Evolutionary conservation across 2,329 filamentous ascomycete genomes (phyloP), one percentile per base, ranked within the genome.

Genomic region (Pseudogymnoascus sp.): DNA sequence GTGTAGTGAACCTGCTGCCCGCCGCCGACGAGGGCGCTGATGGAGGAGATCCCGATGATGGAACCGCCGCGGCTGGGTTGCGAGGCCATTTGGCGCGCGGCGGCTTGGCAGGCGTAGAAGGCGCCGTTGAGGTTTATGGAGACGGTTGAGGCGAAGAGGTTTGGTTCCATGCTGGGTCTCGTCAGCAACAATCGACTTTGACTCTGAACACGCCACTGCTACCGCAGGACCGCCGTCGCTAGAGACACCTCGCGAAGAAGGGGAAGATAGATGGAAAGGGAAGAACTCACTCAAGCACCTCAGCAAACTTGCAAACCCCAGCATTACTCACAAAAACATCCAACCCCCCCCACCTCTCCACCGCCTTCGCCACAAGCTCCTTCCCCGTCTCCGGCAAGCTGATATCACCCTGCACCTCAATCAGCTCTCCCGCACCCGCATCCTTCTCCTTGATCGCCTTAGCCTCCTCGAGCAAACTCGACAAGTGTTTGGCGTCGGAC

Each of bases 301-400:
- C 90, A 63, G 88, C 87, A 75, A 97, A 97, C 66, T 89, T 83
- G 79, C 91, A 96, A 64, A 96, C 83, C 6, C 92, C 92, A 3
- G 92, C 92, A 77, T 96, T 96, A 73, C 86, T 90, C 29, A 96
- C 89, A 74, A 93, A 93, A 6, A 96, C 79, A 74, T 91, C 88
- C 35, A 92, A 76, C 3, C 84, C 79, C 12, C 81, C 79, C 72
- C 85, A 88, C 63, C 77, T 75, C 63, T 81, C 73, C 1, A 92
- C 87, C 0, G 88, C 86, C 66, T 81, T 79, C 11, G 78, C 76
- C 5, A 96, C 86, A 23, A 96, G 81, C 29, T 81, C 77, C 45
- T 80, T 77, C 7, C 89, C 90, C 0, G 91, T 92, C 64, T 85
- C 82, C 0, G 89, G 86, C 66, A 89, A 81, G 0, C 88, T 85